phyloP scores from a whole-genome alignment of 2,329 filamentous ascomycete species.

The Xylariomycetidae sp. region DNA sequence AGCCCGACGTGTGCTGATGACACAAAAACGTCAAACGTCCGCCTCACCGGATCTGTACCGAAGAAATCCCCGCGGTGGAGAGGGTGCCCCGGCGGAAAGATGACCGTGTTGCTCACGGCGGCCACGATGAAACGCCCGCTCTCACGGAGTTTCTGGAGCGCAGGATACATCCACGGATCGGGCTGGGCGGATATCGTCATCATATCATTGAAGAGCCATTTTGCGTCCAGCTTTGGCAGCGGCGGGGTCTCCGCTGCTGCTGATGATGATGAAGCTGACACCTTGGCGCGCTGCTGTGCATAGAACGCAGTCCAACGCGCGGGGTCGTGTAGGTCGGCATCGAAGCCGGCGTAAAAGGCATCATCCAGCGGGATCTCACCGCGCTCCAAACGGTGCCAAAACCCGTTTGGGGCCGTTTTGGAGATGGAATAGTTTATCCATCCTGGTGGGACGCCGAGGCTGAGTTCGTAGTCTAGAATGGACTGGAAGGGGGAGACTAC shows the following conservation, averaged over 20 bases:
- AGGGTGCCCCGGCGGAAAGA: slow-evolving; percentile 72
- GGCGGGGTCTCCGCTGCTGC: slow-evolving; percentile 46
- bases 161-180: slow-evolving; percentile 87
- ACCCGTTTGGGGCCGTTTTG: slow-evolving; percentile 68
- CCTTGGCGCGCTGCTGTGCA: slow-evolving; percentile 35
- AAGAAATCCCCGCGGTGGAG: slow-evolving; percentile 53
- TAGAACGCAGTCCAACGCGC: slow-evolving; percentile 67
- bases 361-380: slow-evolving; percentile 74
- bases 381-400: slow-evolving; percentile 84
- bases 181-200: slow-evolving; percentile 67
- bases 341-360: slow-evolving; percentile 73
- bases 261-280: slow-evolving; percentile 31
- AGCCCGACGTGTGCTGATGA: slow-evolving; percentile 82
- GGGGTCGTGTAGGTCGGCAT: slow-evolving; percentile 63
- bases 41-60: slow-evolving; percentile 51
- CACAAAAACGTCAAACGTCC: slow-evolving; percentile 81
- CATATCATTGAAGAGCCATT: slow-evolving; percentile 85
- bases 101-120: slow-evolving; percentile 84
- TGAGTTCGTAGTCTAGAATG: slow-evolving; percentile 84
- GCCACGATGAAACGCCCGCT: slow-evolving; percentile 67
- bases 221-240: slow-evolving; percentile 69
- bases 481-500: slow-evolving; percentile 88
- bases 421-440: slow-evolving; percentile 93
- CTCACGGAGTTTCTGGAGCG: slow-evolving; percentile 62
- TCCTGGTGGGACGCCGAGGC: slow-evolving; percentile 71